A percentile compares a stretch with the other conserved stretches of the same genome.
Evolutionary conservation across 2,329 filamentous ascomycete genomes (phyloP).

Genomic region (Phialemoniopsis sp.): DNA sequence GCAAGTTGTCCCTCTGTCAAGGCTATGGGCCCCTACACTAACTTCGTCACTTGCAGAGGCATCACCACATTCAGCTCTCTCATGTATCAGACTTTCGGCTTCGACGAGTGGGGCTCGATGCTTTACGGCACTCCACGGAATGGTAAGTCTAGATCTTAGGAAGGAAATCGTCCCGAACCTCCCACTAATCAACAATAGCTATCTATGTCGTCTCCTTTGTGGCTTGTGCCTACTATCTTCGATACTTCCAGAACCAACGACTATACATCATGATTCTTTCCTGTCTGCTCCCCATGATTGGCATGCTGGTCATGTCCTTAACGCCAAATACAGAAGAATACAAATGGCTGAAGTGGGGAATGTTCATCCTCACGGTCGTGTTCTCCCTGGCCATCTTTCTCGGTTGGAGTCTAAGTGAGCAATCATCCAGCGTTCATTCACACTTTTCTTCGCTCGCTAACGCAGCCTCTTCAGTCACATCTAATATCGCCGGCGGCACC

Average conservation of each 20-base stretch:
- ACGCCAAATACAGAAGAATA: constrained; percentile 25
- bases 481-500: constrained; percentile 39
- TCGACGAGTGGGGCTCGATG: constrained; percentile 17
- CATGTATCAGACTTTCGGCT: constrained; percentile 27
- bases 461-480: constrained; percentile 22
- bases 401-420: constrained; percentile 21
- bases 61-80: constrained; percentile 27
- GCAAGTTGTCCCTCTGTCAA: constrained; percentile 7
- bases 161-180: constrained; percentile 21
- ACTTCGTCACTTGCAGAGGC: constrained; percentile 3
- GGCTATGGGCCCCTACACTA: too few relatives aligned
- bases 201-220: constrained; percentile 28
- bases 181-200: constrained; percentile 23
- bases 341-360: constrained; percentile 31
- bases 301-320: constrained; percentile 28
- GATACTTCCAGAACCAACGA: background rate
- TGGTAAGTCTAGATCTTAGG: constrained; percentile 5
- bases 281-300: constrained; percentile 25
- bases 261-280: constrained; percentile 28
- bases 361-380: constrained; percentile 28
- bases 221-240: constrained; percentile 18
- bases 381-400: constrained; percentile 25
- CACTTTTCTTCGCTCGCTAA: too few relatives aligned
- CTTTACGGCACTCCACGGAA: too few relatives aligned
- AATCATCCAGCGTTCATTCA: too few relatives aligned